A percentile compares a stretch with the other conserved stretches of the same genome.
These are phyloP conservation scores for Jatropha podagrica DNA, from an alignment of 441 rosid genomes.

Conservation along the genomic window DNA sequence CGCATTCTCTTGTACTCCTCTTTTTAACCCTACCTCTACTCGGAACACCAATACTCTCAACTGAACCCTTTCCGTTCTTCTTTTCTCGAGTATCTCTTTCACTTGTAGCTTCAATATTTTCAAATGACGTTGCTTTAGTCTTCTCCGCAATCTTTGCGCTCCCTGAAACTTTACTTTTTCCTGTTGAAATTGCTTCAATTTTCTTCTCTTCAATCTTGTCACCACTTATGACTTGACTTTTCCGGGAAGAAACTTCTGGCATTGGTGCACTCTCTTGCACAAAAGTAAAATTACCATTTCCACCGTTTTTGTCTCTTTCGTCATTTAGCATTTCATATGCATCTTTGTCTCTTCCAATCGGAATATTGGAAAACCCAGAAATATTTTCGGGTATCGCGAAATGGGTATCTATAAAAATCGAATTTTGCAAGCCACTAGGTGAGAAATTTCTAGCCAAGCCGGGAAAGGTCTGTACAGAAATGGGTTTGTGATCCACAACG, in stretches of 20 bases:
- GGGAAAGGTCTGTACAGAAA: slow-evolving; percentile 26
- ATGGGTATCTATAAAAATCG: slow-evolving; percentile 38
- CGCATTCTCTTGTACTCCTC: slow-evolving; percentile 41
- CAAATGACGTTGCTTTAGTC: slow-evolving; percentile 19
- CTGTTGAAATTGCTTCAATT: slow-evolving; percentile 16
- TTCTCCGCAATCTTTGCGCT: slow-evolving; percentile 27
- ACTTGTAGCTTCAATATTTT: slow-evolving; percentile 29
- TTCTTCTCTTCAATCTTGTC: slow-evolving; percentile 27
- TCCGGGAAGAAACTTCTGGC: slow-evolving; percentile 19
- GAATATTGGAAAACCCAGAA: slow-evolving; percentile 40
- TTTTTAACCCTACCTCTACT: slow-evolving; percentile 27
- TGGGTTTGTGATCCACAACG: slow-evolving; percentile 21
- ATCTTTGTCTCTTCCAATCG: slow-evolving; percentile 26
- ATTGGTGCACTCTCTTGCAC: slow-evolving; percentile 19
- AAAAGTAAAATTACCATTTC: slow-evolving; percentile 20
- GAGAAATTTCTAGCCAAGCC: slow-evolving; percentile 32
- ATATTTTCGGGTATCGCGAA: slow-evolving; percentile 30
- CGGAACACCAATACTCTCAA: slow-evolving; percentile 11
- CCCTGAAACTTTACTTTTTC: slow-evolving; percentile 14
- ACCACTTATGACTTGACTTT: slow-evolving; percentile 23
- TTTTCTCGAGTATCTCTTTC: slow-evolving; percentile 25
- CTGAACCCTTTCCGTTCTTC: slow-evolving; percentile 21
- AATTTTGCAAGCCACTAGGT: slow-evolving; percentile 20
- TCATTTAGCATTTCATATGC: slow-evolving; percentile 30
- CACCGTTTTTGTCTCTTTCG: slow-evolving; percentile 19